A percentile compares a stretch with the other conserved stretches of the same genome.
phyloP scores from a whole-genome alignment of 2,329 filamentous ascomycete genomes.

The Cyclaneusma minus region DNA sequence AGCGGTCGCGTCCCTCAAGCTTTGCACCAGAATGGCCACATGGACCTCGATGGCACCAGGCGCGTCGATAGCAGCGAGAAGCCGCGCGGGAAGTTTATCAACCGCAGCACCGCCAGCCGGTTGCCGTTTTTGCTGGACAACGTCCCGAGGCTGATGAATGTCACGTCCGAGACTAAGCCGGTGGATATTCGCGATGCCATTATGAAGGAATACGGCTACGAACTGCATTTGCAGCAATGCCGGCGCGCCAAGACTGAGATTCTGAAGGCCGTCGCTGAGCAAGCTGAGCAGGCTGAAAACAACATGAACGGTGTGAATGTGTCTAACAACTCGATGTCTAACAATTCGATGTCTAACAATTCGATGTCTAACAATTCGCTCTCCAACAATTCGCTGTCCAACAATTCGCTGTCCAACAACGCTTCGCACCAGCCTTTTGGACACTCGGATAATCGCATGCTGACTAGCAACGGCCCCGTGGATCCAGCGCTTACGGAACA shows the following conservation, averaged over 20 bases:
- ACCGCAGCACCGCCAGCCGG: slow-evolving; percentile 13
- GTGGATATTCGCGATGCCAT: slow-evolving; percentile 42
- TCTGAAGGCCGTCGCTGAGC: slow-evolving; percentile 12
- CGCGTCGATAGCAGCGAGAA: neutral
- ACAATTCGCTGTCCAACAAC: too few species aligned
- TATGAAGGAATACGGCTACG: slow-evolving; percentile 19
- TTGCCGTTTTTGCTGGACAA: slow-evolving; percentile 43
- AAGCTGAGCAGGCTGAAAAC: slow-evolving; percentile 2
- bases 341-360: too few species aligned
- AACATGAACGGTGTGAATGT: too few species aligned
- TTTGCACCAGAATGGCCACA: too few species aligned
- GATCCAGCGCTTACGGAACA: too few species aligned
- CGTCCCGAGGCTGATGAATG: slow-evolving; percentile 41
- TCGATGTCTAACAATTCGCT: too few species aligned
- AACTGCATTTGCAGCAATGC: slow-evolving; percentile 19
- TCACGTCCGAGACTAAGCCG: slow-evolving; percentile 41
- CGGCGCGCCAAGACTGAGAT: slow-evolving; percentile 18
- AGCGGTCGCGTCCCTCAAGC: too few species aligned
- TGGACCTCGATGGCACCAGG: neutral
- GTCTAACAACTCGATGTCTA: too few species aligned
- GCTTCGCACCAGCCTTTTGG: too few species aligned
- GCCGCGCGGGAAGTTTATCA: neutral
- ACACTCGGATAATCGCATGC: too few species aligned
- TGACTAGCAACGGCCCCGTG: too few species aligned
- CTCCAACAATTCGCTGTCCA: too few species aligned